Evolutionary conservation across 768 basidiomycete species (phyloP), one percentile per base, ranked within the genome.

Genomic region (Russula lepida): DNA sequence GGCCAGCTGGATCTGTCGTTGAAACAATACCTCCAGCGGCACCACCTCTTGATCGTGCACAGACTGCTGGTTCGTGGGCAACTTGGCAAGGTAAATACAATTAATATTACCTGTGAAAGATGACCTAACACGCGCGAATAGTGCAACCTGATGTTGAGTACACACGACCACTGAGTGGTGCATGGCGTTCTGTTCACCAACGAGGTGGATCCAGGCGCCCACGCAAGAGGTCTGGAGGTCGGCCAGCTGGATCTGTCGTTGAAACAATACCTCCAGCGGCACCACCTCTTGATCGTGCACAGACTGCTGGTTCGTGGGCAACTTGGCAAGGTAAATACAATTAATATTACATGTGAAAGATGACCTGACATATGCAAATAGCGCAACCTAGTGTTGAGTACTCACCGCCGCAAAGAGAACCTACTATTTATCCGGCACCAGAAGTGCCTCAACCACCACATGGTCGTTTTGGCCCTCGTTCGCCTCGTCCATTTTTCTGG

Each of bases 391-490:
- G 66, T 39, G 69, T 77, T 43, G 77, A 71, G 23, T 84, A 85
- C 3, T 84, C 86, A 5, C 81, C 86, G n/a, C 79, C 83, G 5
- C 79, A 81, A 3, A 72, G 78, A 54, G 80, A 82, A 59, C 78
- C 86, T 21, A 43, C 54, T 6, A 82, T 80, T 19, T 72, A 88
- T 12, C 74, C 84, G 37, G 82, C 86, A 25, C 85, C 86, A 30
- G 79, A 79, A 12, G 75, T 74, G 51, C 73, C 74, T 39, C 84
- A 80, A 59, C 84, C 83, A 17, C 41, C 19, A 23, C 61, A 44
- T 46, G 88, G 89, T 32, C 72, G 92, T 62, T 92, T 92, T 68
- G 90, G 90, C 35, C 88, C 89, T 43, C 78, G 86, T n/a, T n/a
- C n/a, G n/a, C n/a, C n/a, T n/a, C n/a, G n/a, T n/a, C n/a, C n/a